A percentile compares a stretch with the other conserved stretches of the same genome.
These are phyloP conservation scores for Penicillium sp. DNA, from an alignment of 2,329 filamentous ascomycete genomes.

Conservation along the genomic window DNA sequence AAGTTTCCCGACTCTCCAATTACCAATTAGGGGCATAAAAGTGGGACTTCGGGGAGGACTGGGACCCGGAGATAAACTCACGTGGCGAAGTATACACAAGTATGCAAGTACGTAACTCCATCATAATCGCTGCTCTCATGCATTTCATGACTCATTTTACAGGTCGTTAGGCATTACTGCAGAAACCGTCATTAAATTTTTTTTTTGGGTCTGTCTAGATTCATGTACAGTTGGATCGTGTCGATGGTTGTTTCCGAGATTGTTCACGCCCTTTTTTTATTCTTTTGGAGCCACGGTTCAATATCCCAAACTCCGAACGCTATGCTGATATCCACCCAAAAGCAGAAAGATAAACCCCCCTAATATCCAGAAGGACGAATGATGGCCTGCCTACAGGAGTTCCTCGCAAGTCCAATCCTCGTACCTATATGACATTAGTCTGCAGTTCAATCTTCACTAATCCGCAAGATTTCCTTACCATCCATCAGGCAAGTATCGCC, in stretches of 20 bases:
- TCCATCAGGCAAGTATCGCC: conserved; percentile 94
- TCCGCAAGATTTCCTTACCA: conserved; percentile 62
- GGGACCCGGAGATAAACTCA: not conserved
- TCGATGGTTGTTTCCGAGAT: conserved; percentile 15
- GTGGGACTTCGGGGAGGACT: conserved; percentile 9
- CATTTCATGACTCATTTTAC: not conserved
- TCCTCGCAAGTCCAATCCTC: conserved; percentile 99
- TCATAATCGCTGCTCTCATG: not conserved
- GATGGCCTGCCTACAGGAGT: conserved; percentile 56
- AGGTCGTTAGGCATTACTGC: not conserved
- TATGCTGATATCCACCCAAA: conserved; percentile 36
- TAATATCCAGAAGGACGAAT: conserved; percentile 16
- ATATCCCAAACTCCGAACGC: conserved; percentile 43
- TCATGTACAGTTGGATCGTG: conserved; percentile 22
- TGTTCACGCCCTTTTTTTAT: conserved; percentile 18
- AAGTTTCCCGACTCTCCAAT: not conserved
- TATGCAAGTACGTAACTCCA: not conserved
- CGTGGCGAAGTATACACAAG: not conserved
- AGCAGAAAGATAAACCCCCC: conserved; percentile 21
- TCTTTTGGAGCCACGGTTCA: conserved; percentile 22
- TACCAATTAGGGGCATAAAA: conserved; percentile 1
- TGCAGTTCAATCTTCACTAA: not conserved
- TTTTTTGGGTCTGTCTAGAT: conserved; percentile 22
- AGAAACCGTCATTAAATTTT: conserved; percentile 23
- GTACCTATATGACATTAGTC: conserved; percentile 59